Conservation (phyloP, 192 early-diverging fungal genomes). For the Podochytrium sp. region DNA sequence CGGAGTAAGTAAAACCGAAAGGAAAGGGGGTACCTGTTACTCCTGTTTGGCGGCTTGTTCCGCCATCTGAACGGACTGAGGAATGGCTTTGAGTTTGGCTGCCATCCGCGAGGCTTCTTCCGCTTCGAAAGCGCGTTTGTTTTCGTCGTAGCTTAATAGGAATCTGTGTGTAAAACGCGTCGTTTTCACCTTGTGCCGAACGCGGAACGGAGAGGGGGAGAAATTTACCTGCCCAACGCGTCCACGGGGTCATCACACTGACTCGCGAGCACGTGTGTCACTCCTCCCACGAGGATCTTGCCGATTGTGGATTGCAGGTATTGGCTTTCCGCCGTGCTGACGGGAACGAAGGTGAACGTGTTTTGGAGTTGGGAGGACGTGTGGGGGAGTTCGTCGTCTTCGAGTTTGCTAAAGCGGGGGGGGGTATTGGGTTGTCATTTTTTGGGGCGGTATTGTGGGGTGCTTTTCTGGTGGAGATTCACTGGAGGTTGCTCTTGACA, state of each 20-base stretch:
- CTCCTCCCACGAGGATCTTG: background rate
- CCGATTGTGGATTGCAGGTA: conserved; percentile 13
- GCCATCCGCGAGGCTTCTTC: background rate
- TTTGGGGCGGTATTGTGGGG: too few species aligned
- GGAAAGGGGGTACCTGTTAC: too few species aligned
- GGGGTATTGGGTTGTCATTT: too few species aligned
- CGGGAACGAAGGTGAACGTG: background rate
- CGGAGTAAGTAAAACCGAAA: too few species aligned
- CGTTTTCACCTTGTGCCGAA: background rate
- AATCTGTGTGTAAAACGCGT: background rate
- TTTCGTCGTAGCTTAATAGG: conserved; percentile 6
- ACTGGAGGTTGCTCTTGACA: too few species aligned
- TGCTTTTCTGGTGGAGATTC: too few species aligned
- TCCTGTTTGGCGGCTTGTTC: too few species aligned
- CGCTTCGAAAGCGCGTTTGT: background rate
- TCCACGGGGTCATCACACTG: conserved; percentile 7
- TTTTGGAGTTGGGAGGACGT: too few species aligned
- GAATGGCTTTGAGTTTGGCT: too few species aligned
- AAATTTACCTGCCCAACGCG: conserved; percentile 2
- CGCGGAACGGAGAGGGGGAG: background rate
- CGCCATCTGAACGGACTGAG: too few species aligned
- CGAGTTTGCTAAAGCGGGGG: too few species aligned
- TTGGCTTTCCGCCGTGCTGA: background rate
- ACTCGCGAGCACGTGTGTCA: conserved; percentile 5
- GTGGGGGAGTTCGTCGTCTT: too few species aligned